Percentiles rank a stretch among this genome's conserved stretches.
These are phyloP conservation scores for Xylaria intraflava DNA, from an alignment of 495 filamentous ascomycete genomes.

Conservation along the genomic window DNA sequence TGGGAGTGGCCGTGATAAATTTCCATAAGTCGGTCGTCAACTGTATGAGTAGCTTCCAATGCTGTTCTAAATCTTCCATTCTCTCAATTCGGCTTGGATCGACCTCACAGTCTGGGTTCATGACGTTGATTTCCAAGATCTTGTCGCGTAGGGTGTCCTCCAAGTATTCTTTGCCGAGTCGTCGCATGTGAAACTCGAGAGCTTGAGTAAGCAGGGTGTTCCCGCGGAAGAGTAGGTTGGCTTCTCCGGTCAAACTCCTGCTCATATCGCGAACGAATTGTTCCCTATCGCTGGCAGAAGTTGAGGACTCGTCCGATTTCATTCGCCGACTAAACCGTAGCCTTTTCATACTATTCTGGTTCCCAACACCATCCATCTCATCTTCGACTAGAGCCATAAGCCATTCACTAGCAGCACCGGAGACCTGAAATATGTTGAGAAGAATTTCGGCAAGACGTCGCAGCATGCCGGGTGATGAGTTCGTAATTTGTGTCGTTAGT, in stretches of 20 bases:
- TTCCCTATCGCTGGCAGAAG: constrained; percentile 49
- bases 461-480: constrained; percentile 68
- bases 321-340: constrained; percentile 69
- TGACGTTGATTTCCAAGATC: constrained; percentile 77
- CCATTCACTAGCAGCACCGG: constrained; percentile 84
- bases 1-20: constrained; percentile 63
- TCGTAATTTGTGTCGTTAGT: constrained; percentile 77
- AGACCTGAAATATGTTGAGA: constrained; percentile 92
- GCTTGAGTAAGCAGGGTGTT: constrained; percentile 94
- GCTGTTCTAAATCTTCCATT: constrained; percentile 68
- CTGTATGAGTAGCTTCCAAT: constrained; percentile 73
- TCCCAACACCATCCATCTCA: constrained; percentile 89
- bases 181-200: constrained; percentile 90
- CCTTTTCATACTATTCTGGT: constrained; percentile 62
- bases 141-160: constrained; percentile 82
- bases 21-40: constrained; percentile 82
- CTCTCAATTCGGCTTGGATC: constrained; percentile 72
- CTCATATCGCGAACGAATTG: constrained; percentile 54
- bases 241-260: constrained; percentile 64
- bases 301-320: constrained; percentile 71
- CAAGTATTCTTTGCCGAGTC: constrained; percentile 87
- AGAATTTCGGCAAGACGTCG: constrained; percentile 77
- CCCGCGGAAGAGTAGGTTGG: constrained; percentile 90
- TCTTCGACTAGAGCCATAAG: constrained; percentile 89
- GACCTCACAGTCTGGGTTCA: constrained; percentile 89